Conservation (phyloP, 2,329 filamentous ascomycete species). For the Phaeosphaeriaceae sp. region DNA sequence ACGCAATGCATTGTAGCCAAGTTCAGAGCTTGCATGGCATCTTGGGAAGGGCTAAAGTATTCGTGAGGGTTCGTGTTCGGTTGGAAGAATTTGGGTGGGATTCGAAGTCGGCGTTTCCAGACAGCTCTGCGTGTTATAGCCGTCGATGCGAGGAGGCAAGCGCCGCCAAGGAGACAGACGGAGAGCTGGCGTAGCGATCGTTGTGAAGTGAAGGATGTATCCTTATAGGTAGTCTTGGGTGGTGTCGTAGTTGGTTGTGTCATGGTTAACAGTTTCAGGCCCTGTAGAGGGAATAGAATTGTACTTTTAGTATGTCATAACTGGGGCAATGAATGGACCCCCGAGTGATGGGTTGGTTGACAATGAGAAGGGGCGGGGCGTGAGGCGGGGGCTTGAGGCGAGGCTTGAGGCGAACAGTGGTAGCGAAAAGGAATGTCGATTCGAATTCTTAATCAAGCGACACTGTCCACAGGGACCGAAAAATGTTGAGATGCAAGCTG, state of each 20-base stretch:
- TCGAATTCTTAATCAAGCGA: not conserved
- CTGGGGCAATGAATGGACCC: slow-evolving; percentile 22
- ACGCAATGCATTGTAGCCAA: slow-evolving; percentile 86
- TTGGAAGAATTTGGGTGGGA: slow-evolving; percentile 74
- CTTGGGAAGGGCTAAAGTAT: slow-evolving; percentile 67
- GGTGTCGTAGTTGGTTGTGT: slow-evolving; percentile 27
- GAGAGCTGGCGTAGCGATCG: slow-evolving; percentile 68
- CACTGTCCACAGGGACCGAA: slow-evolving; percentile 9
- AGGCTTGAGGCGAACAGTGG: too few relatives aligned
- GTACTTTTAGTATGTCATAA: slow-evolving; percentile 30
- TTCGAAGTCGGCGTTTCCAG: slow-evolving; percentile 64
- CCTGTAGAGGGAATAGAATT: slow-evolving; percentile 22
- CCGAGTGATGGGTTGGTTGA: slow-evolving; percentile 10
- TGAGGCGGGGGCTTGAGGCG: too few relatives aligned
- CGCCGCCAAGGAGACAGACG: slow-evolving; percentile 75
- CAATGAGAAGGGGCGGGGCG: too few relatives aligned
- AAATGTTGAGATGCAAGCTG: slow-evolving; percentile 22
- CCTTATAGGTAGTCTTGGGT: slow-evolving; percentile 28
- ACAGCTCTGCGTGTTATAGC: slow-evolving; percentile 70
- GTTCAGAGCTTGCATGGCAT: slow-evolving; percentile 83
- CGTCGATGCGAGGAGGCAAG: slow-evolving; percentile 76
- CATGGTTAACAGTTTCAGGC: slow-evolving; percentile 30
- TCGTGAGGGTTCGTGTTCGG: slow-evolving; percentile 59
- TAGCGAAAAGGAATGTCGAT: too few relatives aligned
- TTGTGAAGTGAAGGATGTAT: slow-evolving; percentile 49